phyloP scores from a whole-genome alignment of 1,139 yeast species.

The Suhomyces choctaworum region DNA sequence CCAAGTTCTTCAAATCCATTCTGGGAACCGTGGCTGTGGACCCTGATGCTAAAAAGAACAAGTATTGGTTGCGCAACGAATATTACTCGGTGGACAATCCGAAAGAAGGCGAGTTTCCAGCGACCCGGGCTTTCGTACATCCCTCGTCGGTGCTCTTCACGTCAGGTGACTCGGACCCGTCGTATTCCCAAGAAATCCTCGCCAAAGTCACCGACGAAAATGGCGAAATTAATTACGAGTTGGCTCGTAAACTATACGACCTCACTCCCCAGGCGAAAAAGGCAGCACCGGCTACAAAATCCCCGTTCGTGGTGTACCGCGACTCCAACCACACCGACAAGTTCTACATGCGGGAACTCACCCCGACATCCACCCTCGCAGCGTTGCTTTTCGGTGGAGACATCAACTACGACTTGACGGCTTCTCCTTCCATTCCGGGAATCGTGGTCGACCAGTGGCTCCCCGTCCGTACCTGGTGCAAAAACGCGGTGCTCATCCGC shows the following conservation, averaged over 20 bases:
- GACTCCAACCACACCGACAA: slow-evolving; percentile 65
- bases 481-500: slow-evolving; percentile 83
- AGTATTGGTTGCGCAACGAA: slow-evolving; percentile 65
- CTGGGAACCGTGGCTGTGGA: slow-evolving; percentile 83
- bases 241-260: slow-evolving; percentile 28
- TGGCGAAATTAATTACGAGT: slow-evolving; percentile 35
- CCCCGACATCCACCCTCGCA: slow-evolving; percentile 75
- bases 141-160: slow-evolving; percentile 76
- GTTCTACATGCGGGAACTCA: slow-evolving; percentile 68
- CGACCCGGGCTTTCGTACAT: slow-evolving; percentile 73
- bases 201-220: slow-evolving; percentile 39
- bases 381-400: slow-evolving; percentile 78
- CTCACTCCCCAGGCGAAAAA: slow-evolving; percentile 37
- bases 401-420: slow-evolving; percentile 63
- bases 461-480: slow-evolving; percentile 92
- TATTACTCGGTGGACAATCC: not conserved
- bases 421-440: slow-evolving; percentile 38
- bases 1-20: slow-evolving; percentile 66
- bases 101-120: slow-evolving; percentile 36
- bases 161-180: slow-evolving; percentile 12
- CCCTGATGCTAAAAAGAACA: slow-evolving; percentile 74
- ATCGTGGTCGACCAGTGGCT: slow-evolving; percentile 44
- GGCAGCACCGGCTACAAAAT: slow-evolving; percentile 31
- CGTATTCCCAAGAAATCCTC: slow-evolving; percentile 15
- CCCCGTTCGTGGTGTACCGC: slow-evolving; percentile 57